Evolutionary conservation across 2,329 filamentous ascomycete species (phyloP).

Genomic region (Fusarium temperatum): DNA sequence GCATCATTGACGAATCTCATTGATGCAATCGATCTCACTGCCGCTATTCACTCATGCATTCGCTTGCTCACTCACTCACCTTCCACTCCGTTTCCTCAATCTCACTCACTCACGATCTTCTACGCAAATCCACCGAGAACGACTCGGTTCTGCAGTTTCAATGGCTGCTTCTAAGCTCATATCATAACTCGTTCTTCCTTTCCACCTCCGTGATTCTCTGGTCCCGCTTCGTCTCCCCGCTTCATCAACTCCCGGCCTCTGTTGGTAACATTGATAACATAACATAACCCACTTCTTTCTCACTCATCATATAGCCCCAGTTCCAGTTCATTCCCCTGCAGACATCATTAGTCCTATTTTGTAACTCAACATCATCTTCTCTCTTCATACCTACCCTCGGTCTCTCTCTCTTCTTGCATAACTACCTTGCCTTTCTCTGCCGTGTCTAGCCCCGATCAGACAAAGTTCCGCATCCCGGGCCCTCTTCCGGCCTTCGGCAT

Average conservation of each 20-base stretch:
- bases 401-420: background rate
- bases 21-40: constrained; percentile 16
- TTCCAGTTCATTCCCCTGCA: constrained; percentile 17
- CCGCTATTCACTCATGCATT: background rate
- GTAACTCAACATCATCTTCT: constrained; percentile 24
- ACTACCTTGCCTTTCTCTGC: constrained; percentile 1
- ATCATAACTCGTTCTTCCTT: constrained; percentile 9
- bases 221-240: constrained; percentile 14
- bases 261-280: constrained; percentile 8
- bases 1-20: constrained; percentile 33
- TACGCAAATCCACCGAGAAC: background rate
- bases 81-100: background rate
- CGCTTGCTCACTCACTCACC: background rate
- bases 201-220: background rate
- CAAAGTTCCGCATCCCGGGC: constrained; percentile 27
- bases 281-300: constrained; percentile 28
- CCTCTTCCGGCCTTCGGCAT: constrained; percentile 33
- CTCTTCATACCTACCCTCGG: background rate
- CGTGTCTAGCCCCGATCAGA: constrained; percentile 23
- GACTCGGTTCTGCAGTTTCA: background rate
- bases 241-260: constrained; percentile 22
- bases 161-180: constrained; percentile 2
- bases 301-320: constrained; percentile 21
- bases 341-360: constrained; percentile 16
- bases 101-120: background rate